Conservation (phyloP, 345 rosid genomes). For the Salix dunnii region DNA sequence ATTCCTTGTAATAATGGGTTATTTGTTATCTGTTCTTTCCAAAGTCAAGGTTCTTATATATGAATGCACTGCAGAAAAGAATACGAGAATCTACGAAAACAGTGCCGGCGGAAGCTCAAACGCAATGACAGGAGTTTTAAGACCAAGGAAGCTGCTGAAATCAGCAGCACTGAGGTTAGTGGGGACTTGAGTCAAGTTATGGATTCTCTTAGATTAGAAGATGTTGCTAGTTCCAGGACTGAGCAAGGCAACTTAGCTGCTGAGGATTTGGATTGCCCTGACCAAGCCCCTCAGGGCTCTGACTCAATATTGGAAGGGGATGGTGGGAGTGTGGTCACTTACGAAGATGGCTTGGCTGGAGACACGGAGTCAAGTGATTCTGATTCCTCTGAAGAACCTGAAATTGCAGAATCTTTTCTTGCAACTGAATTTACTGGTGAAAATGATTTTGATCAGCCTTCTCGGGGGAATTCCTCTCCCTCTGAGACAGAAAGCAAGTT, state of each 20-base stretch:
- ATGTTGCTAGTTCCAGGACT: constrained; percentile 31
- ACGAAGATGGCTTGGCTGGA: constrained; percentile 43
- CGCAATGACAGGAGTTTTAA: constrained; percentile 36
- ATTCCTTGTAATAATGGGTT: neutral
- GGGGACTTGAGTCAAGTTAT: constrained; percentile 43
- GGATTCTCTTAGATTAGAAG: constrained; percentile 45
- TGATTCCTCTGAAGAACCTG: constrained; percentile 56
- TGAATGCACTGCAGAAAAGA: constrained; percentile 49
- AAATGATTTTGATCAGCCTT: constrained; percentile 24
- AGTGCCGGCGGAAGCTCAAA: constrained; percentile 45
- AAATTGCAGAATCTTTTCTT: constrained; percentile 34
- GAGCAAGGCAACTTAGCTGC: constrained; percentile 21
- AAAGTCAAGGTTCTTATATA: neutral
- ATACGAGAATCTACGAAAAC: constrained; percentile 60
- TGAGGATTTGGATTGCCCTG: constrained; percentile 31
- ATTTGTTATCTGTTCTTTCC: neutral
- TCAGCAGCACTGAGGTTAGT: constrained; percentile 36
- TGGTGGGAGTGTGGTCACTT: constrained; percentile 38
- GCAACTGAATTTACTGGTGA: constrained; percentile 33
- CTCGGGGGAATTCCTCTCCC: constrained; percentile 29
- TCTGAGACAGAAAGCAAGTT: constrained; percentile 29
- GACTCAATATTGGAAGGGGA: constrained; percentile 36
- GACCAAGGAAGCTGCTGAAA: constrained; percentile 39
- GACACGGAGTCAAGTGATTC: constrained; percentile 55
- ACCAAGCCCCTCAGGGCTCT: constrained; percentile 18